Base-by-base conservation (phyloP, 768 basidiomycete genomes). In the Tricholoma bakamatsutake region DNA sequence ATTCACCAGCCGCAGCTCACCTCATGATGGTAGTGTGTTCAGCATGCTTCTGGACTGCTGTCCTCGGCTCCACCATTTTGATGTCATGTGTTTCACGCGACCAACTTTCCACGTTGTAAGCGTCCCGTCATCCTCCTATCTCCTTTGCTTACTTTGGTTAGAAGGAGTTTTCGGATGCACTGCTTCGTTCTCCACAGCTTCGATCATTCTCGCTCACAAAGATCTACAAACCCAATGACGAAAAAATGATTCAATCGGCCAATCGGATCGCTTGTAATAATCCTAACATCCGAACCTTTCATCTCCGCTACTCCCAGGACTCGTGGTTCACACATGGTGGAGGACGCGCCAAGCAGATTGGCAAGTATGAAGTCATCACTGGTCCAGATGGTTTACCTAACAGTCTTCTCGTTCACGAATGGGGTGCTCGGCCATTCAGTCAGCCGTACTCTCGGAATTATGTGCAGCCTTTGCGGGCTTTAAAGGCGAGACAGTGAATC, bases 71-170 rank as follows among this genome's bases (percentile, higher is more conserved):
- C 60, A 60, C 37, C 67, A 72, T 42, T 54, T 75, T 15, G 68
- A 73, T 17, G 54, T 73, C 13, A 61, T 65, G 12, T 75, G 73
- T 54, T 72, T 73, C 47, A 71, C 69, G 15, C 60, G 69, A n/a
- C 72, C 73, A 12, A 67, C 64, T 8, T 72, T 75, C 57, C 62
- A 64, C 8, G 59, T 73, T 17, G 73, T 75, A 34, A 65, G 73
- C 12, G 2, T 27, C 13, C 39, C 54, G 45, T 52, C 4, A 46
- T 45, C 52, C 50, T 50, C 4, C 3, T 43, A 18, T 12, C 49
- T 31, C 4, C 21, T 27, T 4, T 7, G 18, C 21, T 51, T 49
- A 43, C 24, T 37, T 27, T 18, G 11, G n/a, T 27, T 30, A 74
- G 71, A 63, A 64, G 50, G 69, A 71, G 18, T 71, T 74, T 55